Conservation (phyloP, 2,329 filamentous ascomycete species). For the Macrophomina tecta region DNA sequence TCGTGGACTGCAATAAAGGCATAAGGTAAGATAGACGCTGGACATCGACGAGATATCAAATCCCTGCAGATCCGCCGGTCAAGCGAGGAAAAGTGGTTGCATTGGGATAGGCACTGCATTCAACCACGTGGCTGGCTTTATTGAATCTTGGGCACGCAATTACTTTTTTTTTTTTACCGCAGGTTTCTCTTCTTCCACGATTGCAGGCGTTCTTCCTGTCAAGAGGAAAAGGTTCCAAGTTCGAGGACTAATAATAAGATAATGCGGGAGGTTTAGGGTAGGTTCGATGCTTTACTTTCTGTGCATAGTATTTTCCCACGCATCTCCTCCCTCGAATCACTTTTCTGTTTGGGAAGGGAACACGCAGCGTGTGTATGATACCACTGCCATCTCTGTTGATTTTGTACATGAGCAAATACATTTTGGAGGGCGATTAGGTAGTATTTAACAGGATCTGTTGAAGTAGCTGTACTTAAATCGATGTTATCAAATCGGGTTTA, state of each 20-base stretch:
- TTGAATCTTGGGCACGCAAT: neutral
- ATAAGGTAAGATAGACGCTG: constrained; percentile 5
- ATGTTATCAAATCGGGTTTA: neutral
- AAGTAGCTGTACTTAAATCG: neutral
- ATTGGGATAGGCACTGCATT: neutral
- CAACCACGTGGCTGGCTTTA: neutral
- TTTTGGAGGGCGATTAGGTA: neutral
- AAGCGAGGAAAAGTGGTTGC: neutral
- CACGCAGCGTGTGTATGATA: constrained; percentile 18
- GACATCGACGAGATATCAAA: neutral
- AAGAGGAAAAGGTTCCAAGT: neutral
- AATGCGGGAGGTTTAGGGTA: neutral
- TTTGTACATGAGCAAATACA: neutral
- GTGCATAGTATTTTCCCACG: neutral
- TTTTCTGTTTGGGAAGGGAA: neutral
- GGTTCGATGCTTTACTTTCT: neutral
- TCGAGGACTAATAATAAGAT: constrained; percentile 8
- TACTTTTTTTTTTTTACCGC: neutral
- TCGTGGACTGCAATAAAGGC: neutral
- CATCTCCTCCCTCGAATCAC: neutral
- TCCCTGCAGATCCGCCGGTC: neutral
- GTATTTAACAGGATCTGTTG: neutral
- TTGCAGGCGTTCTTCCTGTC: too few relatives aligned
- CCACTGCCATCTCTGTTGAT: neutral
- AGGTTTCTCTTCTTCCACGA: neutral